Percentiles rank a stretch among this genome's conserved stretches.
These are phyloP conservation scores for Suillus discolor DNA, from an alignment of 768 basidiomycete genomes.

Conservation along the genomic window DNA sequence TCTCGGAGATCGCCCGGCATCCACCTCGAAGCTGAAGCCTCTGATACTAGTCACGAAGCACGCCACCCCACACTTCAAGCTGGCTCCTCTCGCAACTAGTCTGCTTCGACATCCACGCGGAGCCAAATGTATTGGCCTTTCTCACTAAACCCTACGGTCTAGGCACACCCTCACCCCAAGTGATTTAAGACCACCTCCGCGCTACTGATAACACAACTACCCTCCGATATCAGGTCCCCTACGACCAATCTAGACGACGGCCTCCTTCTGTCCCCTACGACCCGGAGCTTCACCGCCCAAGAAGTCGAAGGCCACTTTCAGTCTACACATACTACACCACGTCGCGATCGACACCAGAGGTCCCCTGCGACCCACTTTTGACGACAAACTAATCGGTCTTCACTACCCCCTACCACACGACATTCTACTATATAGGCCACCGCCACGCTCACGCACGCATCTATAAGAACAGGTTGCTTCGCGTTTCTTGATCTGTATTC, in stretches of 20 bases:
- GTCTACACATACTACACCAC: background rate
- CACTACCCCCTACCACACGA: background rate
- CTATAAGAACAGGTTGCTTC: background rate
- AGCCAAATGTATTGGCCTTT: background rate
- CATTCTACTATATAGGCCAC: background rate
- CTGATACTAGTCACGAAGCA: background rate
- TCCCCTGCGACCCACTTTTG: background rate
- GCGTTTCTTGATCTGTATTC: background rate
- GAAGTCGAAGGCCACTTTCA: background rate
- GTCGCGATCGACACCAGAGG: background rate
- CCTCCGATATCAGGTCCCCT: background rate
- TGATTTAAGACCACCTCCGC: background rate
- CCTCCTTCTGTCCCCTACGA: conserved; percentile 1
- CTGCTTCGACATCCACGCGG: background rate
- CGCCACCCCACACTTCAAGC: background rate
- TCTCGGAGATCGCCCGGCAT: background rate
- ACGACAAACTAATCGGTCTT: background rate
- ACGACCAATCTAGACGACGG: background rate
- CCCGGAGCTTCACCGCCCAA: background rate
- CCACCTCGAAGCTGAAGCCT: background rate
- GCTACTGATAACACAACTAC: background rate
- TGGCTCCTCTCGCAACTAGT: no score
- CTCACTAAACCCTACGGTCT: background rate
- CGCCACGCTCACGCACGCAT: background rate
- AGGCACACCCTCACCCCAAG: background rate